These are phyloP conservation scores for Penicillium mononematosum DNA, from an alignment of 495 filamentous ascomycete genomes.

Conservation along the genomic window DNA sequence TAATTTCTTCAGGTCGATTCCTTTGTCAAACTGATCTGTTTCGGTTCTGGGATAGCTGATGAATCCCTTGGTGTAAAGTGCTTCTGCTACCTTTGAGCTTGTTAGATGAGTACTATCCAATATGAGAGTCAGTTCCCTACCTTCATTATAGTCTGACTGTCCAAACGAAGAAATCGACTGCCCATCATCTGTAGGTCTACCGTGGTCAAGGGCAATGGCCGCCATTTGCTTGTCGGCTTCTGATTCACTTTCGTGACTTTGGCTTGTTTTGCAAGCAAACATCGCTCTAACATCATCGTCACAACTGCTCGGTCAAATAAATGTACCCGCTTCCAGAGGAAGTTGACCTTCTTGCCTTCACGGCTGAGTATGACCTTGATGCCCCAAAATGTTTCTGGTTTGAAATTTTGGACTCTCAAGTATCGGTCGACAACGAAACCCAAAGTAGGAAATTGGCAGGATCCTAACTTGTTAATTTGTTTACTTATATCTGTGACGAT, in stretches of 20 bases:
- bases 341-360: slow-evolving; percentile 76
- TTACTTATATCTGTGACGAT: background rate
- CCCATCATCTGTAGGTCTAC: slow-evolving; percentile 99
- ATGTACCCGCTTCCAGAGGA: slow-evolving; percentile 77
- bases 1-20: slow-evolving; percentile 77
- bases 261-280: slow-evolving; percentile 71
- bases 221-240: slow-evolving; percentile 93
- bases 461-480: slow-evolving; percentile 56
- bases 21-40: slow-evolving; percentile 92
- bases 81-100: slow-evolving; percentile 62
- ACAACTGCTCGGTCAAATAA: slow-evolving; percentile 87
- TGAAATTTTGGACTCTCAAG: slow-evolving; percentile 86
- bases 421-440: slow-evolving; percentile 98
- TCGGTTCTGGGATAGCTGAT: slow-evolving; percentile 97
- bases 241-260: slow-evolving; percentile 78
- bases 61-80: slow-evolving; percentile 89
- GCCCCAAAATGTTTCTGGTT: slow-evolving; percentile 87
- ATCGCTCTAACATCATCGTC: slow-evolving; percentile 79
- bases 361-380: slow-evolving; percentile 81
- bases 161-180: slow-evolving; percentile 77
- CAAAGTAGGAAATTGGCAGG: slow-evolving; percentile 94
- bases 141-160: slow-evolving; percentile 83
- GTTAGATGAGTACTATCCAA: slow-evolving; percentile 8
- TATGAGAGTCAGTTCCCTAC: slow-evolving; percentile 25
- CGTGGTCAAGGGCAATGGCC: slow-evolving; percentile 88